Conservation (phyloP, 2,329 filamentous ascomycete species). For the Apiospora phragmitis region DNA sequence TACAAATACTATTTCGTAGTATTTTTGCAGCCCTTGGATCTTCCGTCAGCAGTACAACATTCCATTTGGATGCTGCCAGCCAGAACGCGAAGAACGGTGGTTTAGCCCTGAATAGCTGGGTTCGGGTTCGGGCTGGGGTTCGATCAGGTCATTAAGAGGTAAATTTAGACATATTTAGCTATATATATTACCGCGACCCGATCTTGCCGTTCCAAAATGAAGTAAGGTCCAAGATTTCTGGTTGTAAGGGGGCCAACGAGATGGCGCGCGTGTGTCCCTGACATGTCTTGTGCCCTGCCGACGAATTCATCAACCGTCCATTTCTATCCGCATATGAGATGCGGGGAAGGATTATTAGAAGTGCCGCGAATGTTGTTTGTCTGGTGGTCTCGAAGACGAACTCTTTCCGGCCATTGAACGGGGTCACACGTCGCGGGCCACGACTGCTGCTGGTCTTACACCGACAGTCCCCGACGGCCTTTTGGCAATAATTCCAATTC, state of each 20-base stretch:
- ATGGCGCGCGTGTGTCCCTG: background rate
- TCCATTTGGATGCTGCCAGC: background rate
- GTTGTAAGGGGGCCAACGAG: background rate
- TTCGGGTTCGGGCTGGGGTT: background rate
- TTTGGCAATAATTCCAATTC: too few species aligned
- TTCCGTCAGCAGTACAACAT: background rate
- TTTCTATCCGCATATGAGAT: too few species aligned
- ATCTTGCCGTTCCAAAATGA: background rate
- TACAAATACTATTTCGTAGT: background rate
- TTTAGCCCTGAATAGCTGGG: background rate
- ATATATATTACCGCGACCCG: background rate
- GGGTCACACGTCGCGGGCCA: too few species aligned
- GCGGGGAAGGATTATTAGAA: too few species aligned
- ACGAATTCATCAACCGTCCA: background rate
- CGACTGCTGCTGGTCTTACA: too few species aligned
- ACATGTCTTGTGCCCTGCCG: background rate
- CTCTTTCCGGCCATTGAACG: too few species aligned
- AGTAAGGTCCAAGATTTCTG: background rate
- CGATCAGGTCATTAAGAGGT: background rate
- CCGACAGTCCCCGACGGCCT: too few species aligned
- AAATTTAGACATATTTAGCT: too few species aligned
- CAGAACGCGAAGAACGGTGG: background rate
- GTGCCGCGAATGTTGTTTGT: too few species aligned
- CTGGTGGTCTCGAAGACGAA: too few species aligned
- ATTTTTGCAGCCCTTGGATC: background rate